phyloP scores from a whole-genome alignment of 495 filamentous ascomycete genomes.

The Pyronema domesticum region DNA sequence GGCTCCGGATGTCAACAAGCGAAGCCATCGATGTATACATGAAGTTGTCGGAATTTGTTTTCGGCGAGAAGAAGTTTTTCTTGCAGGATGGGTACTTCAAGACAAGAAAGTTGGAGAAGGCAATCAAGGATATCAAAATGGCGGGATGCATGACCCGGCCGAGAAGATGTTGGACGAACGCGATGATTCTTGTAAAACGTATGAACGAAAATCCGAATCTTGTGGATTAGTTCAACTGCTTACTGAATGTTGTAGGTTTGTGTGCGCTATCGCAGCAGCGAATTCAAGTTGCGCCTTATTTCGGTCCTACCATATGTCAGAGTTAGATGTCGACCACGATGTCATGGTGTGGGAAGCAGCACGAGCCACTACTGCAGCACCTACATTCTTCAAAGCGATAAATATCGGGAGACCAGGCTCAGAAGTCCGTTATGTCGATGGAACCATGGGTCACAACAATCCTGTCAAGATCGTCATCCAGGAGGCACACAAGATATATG shows the following conservation, averaged over 20 bases:
- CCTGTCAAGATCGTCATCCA: constrained; percentile 19
- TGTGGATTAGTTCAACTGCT: not conserved
- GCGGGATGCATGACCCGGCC: not conserved
- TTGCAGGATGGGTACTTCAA: constrained; percentile 12
- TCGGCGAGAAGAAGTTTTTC: constrained; percentile 10
- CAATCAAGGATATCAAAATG: constrained; percentile 8
- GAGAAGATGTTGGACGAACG: not conserved
- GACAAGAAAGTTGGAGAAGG: constrained; percentile 8
- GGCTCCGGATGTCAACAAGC: constrained; percentile 22
- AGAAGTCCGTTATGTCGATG: constrained; percentile 21
- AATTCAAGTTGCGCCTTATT: constrained; percentile 4
- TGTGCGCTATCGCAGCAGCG: constrained; percentile 5
- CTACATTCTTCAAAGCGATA: constrained; percentile 28
- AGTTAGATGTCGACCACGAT: constrained; percentile 9
- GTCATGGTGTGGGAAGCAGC: constrained; percentile 30
- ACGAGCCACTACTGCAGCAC: constrained; percentile 28
- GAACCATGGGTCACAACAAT: constrained; percentile 23
- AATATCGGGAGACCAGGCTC: constrained; percentile 10
- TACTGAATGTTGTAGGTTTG: constrained; percentile 8
- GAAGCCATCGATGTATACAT: constrained; percentile 24
- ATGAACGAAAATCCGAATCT: not conserved
- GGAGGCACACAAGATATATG: constrained; percentile 8
- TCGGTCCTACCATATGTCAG: constrained; percentile 8
- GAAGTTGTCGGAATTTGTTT: constrained; percentile 18
- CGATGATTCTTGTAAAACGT: not conserved